Evolutionary conservation across 2,329 filamentous ascomycete species (phyloP).

Genomic region (Sclerotinia borealis): DNA sequence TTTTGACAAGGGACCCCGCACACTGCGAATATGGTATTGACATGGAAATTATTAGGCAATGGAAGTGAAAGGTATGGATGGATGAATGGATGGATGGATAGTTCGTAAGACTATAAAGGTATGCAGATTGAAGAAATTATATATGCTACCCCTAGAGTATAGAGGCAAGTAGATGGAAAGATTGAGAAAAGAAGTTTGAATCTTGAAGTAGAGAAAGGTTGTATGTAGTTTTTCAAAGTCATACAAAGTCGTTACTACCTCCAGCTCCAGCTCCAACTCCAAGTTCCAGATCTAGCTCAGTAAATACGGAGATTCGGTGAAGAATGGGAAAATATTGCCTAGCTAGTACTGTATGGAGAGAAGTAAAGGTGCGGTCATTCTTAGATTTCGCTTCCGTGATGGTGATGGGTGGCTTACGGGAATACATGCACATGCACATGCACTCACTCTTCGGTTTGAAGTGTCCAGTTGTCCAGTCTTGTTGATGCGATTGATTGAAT

Average conservation of each 20-base stretch:
- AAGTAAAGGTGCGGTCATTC: background rate
- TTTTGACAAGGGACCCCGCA: constrained; percentile 13
- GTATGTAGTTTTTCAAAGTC: background rate
- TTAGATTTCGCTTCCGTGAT: background rate
- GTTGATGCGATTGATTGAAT: background rate
- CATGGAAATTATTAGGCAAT: constrained; percentile 1
- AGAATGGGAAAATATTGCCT: background rate
- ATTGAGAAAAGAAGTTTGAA: background rate
- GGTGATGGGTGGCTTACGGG: background rate
- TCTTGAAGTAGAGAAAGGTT: background rate
- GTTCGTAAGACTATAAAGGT: background rate
- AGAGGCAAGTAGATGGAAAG: background rate
- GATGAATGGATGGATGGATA: background rate
- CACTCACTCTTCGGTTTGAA: background rate
- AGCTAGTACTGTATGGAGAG: too few relatives aligned
- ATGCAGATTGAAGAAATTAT: too few relatives aligned
- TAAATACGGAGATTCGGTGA: background rate
- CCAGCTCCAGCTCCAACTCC: background rate
- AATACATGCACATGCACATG: background rate
- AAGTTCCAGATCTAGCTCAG: too few relatives aligned
- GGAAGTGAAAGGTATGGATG: background rate
- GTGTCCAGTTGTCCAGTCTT: background rate
- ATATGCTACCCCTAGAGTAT: too few relatives aligned
- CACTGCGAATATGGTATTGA: constrained; percentile 7
- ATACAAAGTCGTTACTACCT: background rate